Evolutionary conservation across 345 rosid species (phyloP).

Genomic region (Cardamine resedifolia): DNA sequence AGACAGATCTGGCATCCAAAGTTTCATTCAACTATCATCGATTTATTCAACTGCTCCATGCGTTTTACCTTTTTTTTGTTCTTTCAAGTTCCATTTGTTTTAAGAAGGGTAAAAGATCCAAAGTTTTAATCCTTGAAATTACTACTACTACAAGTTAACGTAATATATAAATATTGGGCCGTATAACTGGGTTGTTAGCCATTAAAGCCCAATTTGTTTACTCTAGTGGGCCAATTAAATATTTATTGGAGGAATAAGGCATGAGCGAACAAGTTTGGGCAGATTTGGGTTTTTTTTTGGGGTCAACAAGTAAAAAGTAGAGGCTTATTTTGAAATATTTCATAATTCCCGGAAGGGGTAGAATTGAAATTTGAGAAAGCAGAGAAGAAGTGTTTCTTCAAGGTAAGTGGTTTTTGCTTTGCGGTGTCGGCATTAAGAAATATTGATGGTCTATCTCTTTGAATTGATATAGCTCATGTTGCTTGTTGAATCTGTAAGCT

Average conservation of each 20-base stretch:
- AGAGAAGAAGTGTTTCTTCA: not conserved
- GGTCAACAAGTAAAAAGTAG: not conserved
- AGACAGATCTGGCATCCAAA: slow-evolving; percentile 37
- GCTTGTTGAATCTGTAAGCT: not conserved
- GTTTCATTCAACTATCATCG: slow-evolving; percentile 26
- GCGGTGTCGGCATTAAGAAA: not conserved
- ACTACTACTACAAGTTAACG: not conserved
- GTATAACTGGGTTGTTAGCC: not conserved
- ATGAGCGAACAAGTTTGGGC: not conserved
- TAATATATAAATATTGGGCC: not conserved
- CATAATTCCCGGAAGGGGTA: not conserved
- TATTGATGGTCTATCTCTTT: not conserved
- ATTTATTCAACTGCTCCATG: not conserved
- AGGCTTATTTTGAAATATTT: not conserved
- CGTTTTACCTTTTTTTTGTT: too few relatives aligned
- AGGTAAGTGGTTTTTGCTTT: not conserved
- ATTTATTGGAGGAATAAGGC: not conserved
- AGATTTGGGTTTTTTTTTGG: not conserved
- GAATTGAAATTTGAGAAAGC: not conserved
- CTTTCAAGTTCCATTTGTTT: too few relatives aligned
- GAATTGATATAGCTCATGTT: not conserved
- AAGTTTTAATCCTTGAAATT: too few relatives aligned
- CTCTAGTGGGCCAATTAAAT: not conserved
- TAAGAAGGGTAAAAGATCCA: too few relatives aligned
- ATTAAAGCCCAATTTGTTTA: not conserved